Conservation (phyloP, 805 yeast genomes). For the Maudiozyma bulderi region DNA sequence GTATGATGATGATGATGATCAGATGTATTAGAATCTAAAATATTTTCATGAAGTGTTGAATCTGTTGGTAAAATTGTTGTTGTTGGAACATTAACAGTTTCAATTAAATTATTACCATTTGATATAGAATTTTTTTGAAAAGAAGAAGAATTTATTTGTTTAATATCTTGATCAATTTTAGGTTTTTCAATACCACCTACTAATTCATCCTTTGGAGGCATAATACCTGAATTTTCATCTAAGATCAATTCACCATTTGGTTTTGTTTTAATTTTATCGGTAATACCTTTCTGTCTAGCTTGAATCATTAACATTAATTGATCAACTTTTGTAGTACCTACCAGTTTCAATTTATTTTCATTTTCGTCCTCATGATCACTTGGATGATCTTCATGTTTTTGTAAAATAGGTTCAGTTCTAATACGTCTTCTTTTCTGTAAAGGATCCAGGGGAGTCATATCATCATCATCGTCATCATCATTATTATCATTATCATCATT, state of each 20-base stretch:
- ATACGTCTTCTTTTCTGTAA: neutral
- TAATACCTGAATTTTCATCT: conserved; percentile 40
- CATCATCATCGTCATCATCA: neutral
- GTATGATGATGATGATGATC: neutral
- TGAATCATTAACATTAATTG: conserved; percentile 85
- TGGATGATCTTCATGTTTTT: neutral
- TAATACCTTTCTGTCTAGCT: conserved; percentile 70
- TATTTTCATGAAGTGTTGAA: no score
- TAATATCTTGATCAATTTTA: conserved; percentile 8
- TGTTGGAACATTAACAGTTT: neutral
- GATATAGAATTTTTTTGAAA: neutral
- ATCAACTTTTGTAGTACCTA: conserved; percentile 86
- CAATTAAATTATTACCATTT: neutral
- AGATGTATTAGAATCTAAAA: neutral
- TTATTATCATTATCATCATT: neutral
- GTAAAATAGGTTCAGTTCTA: no score
- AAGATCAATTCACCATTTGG: conserved; percentile 57
- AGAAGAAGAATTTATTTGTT: no score
- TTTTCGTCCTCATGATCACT: conserved; percentile 25
- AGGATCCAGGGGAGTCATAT: neutral
- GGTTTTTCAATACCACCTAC: conserved; percentile 79
- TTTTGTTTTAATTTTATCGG: conserved; percentile 52
- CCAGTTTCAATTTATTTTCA: conserved; percentile 60
- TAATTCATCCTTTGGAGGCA: conserved; percentile 52
- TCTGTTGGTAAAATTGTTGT: no score